Evolutionary conservation across 148 eudicot genomes (phyloP).

Genomic region (Agrostemma githago): DNA sequence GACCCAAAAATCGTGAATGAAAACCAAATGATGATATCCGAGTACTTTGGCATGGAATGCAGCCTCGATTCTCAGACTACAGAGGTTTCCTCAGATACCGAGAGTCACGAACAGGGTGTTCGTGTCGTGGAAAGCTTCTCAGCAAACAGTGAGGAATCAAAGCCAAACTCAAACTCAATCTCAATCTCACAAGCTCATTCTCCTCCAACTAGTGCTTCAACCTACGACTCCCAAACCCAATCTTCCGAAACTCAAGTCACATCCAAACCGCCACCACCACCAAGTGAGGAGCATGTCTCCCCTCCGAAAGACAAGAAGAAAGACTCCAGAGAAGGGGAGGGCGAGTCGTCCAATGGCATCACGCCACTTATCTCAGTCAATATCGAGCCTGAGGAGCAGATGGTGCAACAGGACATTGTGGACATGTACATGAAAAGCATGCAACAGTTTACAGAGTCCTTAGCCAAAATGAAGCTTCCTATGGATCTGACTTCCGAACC

Average conservation of each 20-base stretch:
- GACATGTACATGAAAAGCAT: conserved; percentile 99
- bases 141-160: conserved; percentile 30
- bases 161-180: conserved; percentile 13
- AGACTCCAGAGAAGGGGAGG: conserved; percentile 41
- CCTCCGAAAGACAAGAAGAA: conserved; percentile 35
- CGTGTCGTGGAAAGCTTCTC: conserved; percentile 50
- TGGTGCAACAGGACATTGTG: conserved; percentile 94
- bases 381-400: conserved; percentile 63
- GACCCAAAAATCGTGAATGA: conserved; percentile 76
- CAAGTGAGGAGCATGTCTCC: background rate
- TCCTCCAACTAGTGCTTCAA: conserved; percentile 61
- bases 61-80: conserved; percentile 48
- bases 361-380: conserved; percentile 61
- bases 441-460: conserved; percentile 90
- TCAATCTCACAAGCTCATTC: conserved; percentile 42
- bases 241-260: conserved; percentile 50
- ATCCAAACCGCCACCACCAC: background rate
- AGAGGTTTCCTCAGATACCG: conserved; percentile 57
- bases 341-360: conserved; percentile 30
- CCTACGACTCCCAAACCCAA: conserved; percentile 48
- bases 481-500: conserved; percentile 53
- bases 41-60: conserved; percentile 57
- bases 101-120: conserved; percentile 52
- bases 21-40: conserved; percentile 80
- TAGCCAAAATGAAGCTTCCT: conserved; percentile 96